These are phyloP conservation scores for Fusarium coffeatum DNA, from an alignment of 2,329 filamentous ascomycete genomes.

Conservation along the genomic window DNA sequence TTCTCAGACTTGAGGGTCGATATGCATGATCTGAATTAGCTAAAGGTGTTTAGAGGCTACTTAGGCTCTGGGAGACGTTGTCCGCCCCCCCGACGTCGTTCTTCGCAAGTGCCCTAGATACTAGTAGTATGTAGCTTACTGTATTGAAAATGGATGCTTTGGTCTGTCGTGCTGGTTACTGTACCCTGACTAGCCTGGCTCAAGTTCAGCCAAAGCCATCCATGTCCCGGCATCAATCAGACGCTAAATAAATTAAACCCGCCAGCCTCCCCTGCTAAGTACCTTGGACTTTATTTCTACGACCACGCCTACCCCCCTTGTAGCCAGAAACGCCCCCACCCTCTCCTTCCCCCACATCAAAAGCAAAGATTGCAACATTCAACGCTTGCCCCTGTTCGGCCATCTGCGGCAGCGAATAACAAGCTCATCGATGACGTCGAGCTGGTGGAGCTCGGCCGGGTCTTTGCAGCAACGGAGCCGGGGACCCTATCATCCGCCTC, in stretches of 20 bases:
- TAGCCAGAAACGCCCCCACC: not conserved
- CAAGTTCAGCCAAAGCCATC: not conserved
- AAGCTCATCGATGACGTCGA: constrained; percentile 44
- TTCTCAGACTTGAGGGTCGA: not conserved
- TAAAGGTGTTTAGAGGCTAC: not conserved
- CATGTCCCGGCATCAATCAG: constrained; percentile 31
- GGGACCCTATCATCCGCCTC: constrained; percentile 42
- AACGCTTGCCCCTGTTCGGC: constrained; percentile 26
- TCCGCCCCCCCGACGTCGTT: not conserved
- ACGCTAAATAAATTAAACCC: constrained; percentile 40
- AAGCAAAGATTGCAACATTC: not conserved
- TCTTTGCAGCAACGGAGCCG: constrained; percentile 36
- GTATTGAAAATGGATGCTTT: not conserved
- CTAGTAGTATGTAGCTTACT: not conserved
- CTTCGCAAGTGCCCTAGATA: not conserved
- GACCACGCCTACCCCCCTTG: not conserved
- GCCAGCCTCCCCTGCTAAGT: constrained; percentile 15
- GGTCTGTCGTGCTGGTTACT: constrained; percentile 12
- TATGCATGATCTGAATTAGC: not conserved
- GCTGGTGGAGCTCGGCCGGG: constrained; percentile 41
- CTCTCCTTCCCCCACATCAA: constrained; percentile 13
- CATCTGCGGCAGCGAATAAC: constrained; percentile 33
- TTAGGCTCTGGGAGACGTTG: not conserved
- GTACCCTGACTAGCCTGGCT: constrained; percentile 32
- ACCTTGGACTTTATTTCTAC: constrained; percentile 15